These are phyloP conservation scores for Ziziphus jujuba DNA, from an alignment of 306 rosid species.

Conservation along the genomic window DNA sequence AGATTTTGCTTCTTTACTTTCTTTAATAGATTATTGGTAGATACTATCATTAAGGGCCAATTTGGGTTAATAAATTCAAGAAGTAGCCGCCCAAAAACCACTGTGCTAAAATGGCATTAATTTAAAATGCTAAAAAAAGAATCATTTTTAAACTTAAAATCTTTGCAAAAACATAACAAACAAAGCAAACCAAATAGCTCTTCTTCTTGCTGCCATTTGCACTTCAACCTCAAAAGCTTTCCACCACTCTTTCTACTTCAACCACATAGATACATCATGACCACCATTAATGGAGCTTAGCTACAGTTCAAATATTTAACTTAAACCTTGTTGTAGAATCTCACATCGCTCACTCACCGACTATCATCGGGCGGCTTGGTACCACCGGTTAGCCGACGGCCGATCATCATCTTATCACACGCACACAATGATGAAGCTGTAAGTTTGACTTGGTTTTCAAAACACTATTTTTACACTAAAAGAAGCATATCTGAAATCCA, in stretches of 20 bases:
- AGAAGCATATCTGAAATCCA: conserved; percentile 2
- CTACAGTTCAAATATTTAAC: not conserved
- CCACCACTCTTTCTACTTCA: conserved; percentile 16
- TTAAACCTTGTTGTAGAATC: no score
- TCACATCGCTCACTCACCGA: no score
- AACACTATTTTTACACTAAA: conserved; percentile 26
- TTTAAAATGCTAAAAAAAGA: not conserved
- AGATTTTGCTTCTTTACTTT: no score
- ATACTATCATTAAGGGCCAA: conserved; percentile 30
- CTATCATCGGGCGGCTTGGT: no score
- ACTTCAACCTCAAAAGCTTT: conserved; percentile 2
- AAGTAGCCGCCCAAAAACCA: conserved; percentile 35
- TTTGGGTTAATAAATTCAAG: conserved; percentile 25
- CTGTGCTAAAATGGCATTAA: not conserved
- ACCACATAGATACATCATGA: conserved; percentile 38
- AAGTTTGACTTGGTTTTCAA: not conserved
- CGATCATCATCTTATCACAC: no score
- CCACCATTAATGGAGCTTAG: conserved; percentile 34
- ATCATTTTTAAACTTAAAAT: not conserved
- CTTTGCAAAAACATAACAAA: conserved; percentile 1
- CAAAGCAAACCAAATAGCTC: not conserved
- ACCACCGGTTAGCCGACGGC: no score
- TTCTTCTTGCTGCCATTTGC: not conserved
- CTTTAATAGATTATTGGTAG: no score
- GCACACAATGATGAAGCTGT: conserved; percentile 12